A percentile compares a stretch with the other conserved stretches of the same genome.
Evolutionary conservation across 2,329 filamentous ascomycete genomes (phyloP).

Genomic region (Verticillium dahliae): DNA sequence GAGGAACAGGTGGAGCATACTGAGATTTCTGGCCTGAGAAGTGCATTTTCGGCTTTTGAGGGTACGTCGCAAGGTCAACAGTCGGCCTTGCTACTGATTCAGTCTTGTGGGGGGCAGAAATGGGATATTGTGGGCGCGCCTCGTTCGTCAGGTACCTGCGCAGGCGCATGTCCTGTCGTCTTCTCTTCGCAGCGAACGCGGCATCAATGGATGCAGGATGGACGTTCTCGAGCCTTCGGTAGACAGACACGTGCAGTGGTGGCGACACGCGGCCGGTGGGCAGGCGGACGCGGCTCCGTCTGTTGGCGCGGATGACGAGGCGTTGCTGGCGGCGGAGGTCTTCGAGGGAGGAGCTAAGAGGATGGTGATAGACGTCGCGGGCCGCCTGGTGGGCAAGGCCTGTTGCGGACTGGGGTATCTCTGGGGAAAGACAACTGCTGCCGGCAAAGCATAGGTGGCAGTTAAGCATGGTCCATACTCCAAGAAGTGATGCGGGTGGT

Average conservation of each 20-base stretch:
- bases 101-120: not conserved
- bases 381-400: slow-evolving; percentile 20
- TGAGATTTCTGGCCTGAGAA: not conserved
- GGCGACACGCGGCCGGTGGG: slow-evolving; percentile 5
- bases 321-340: slow-evolving; percentile 26
- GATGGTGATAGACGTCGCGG: slow-evolving; percentile 22
- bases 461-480: slow-evolving; percentile 34
- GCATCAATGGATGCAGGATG: not conserved
- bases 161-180: not conserved
- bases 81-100: not conserved
- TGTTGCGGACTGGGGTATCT: slow-evolving; percentile 4
- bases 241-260: not conserved
- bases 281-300: slow-evolving; percentile 26
- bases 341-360: slow-evolving; percentile 21
- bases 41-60: not conserved
- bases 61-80: not conserved
- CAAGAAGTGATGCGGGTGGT: slow-evolving; percentile 20
- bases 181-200: not conserved
- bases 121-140: not conserved
- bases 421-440: slow-evolving; percentile 8
- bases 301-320: slow-evolving; percentile 14
- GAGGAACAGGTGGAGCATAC: not conserved
- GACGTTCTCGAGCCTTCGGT: not conserved
- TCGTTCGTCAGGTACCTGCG: not conserved
- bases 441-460: slow-evolving; percentile 30